Conservation (phyloP, 768 basidiomycete species). For the Goffeauzyma gilvescens region DNA sequence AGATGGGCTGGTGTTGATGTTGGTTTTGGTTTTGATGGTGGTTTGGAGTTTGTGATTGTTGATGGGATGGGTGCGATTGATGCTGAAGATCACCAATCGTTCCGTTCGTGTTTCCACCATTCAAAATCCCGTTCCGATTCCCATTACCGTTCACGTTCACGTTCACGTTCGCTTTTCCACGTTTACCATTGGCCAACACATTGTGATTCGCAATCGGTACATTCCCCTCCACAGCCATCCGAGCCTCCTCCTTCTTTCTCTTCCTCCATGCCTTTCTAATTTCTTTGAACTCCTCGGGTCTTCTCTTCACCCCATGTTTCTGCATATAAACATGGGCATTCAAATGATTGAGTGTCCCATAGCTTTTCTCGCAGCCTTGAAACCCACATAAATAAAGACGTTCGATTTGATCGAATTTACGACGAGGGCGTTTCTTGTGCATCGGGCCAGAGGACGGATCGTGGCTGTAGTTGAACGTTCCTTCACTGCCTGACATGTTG, state of each 20-base stretch:
- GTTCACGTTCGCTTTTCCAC: not conserved
- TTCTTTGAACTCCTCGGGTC: conserved; percentile 90
- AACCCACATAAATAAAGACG: conserved; percentile 67
- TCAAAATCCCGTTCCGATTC: too few species aligned
- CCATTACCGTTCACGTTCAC: too few species aligned
- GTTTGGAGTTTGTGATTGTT: too few species aligned
- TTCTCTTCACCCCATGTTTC: conserved; percentile 76
- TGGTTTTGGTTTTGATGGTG: too few species aligned
- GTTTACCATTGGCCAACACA: conserved; percentile 10
- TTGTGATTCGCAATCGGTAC: conserved; percentile 4
- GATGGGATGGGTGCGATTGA: too few species aligned
- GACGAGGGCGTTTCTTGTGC: conserved; percentile 33
- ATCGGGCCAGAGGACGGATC: conserved; percentile 14
- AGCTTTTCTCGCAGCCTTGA: conserved; percentile 49
- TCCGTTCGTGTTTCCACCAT: too few species aligned
- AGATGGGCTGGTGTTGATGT: too few species aligned
- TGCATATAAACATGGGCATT: conserved; percentile 99
- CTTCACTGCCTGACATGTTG: too few species aligned
- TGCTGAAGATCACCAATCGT: too few species aligned
- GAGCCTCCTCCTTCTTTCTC: conserved; percentile 56
- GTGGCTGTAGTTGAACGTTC: conserved; percentile 1
- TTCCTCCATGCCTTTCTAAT: conserved; percentile 91
- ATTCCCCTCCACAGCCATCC: conserved; percentile 13
- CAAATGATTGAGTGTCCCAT: conserved; percentile 87
- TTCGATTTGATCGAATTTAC: conserved; percentile 68